Evolutionary conservation across 176 grass and related monocot species (phyloP).

Genomic region (Cenchrus purpureus): DNA sequence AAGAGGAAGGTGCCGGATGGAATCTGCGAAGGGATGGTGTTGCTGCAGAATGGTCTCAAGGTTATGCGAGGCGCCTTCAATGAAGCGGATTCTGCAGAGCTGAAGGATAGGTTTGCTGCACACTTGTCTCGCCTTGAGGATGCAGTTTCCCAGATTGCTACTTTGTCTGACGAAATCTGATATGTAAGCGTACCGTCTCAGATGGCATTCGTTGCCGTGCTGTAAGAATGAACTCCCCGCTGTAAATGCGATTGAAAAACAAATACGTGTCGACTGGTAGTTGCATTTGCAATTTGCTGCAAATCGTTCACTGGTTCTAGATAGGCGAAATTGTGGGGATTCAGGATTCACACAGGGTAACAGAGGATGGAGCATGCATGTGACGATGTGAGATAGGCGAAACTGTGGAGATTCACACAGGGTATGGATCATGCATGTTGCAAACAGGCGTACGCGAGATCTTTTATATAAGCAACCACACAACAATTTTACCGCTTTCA

Average conservation of each 20-base stretch:
- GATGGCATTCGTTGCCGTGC: background rate
- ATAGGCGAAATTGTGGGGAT: background rate
- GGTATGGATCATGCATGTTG: background rate
- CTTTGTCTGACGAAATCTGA: slow-evolving; percentile 56
- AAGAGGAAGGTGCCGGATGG: slow-evolving; percentile 78
- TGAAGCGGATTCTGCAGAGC: slow-evolving; percentile 47
- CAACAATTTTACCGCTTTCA: slow-evolving; percentile 2
- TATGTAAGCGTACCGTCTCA: background rate
- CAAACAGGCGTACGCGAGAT: background rate
- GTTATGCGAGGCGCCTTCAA: slow-evolving; percentile 56
- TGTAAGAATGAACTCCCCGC: background rate
- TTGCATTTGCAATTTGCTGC: background rate
- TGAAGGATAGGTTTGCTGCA: slow-evolving; percentile 56
- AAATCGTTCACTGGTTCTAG: background rate
- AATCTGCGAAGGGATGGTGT: slow-evolving; percentile 66
- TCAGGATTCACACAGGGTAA: background rate
- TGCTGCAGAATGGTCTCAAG: slow-evolving; percentile 80
- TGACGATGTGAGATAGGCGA: background rate
- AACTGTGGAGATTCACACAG: background rate
- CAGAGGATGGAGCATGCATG: too few relatives aligned
- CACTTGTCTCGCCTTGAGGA: slow-evolving; percentile 66
- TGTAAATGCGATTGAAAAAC: background rate
- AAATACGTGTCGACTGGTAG: background rate
- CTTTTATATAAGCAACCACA: slow-evolving; percentile 29
- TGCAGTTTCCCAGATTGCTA: slow-evolving; percentile 61